Evolutionary conservation across 441 rosid genomes (phyloP).

Genomic region (Biscutella laevigata): DNA sequence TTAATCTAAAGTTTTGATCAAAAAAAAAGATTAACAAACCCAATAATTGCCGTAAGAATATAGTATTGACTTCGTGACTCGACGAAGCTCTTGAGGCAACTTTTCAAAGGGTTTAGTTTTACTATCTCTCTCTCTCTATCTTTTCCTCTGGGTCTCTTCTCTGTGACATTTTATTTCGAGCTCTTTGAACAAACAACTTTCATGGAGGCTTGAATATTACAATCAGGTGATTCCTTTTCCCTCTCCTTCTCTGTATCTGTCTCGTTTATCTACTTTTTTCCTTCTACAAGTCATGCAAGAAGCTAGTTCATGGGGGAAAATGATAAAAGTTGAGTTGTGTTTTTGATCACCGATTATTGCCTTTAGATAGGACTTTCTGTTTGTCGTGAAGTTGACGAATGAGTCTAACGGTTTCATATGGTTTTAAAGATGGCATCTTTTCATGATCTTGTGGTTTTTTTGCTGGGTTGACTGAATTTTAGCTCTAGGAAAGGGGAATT

Average conservation of each 20-base stretch:
- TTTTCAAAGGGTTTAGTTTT: slow-evolving; percentile 36
- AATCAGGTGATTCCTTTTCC: slow-evolving; percentile 17
- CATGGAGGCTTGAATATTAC: slow-evolving; percentile 26
- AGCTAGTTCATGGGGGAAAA: background rate
- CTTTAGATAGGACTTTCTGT: background rate
- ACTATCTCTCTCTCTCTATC: slow-evolving; percentile 13
- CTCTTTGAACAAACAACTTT: slow-evolving; percentile 19
- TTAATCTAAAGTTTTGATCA: slow-evolving; percentile 18
- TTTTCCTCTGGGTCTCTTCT: slow-evolving; percentile 25
- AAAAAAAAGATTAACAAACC: slow-evolving; percentile 11
- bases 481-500: slow-evolving; percentile 13
- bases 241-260: background rate
- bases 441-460: slow-evolving; percentile 8
- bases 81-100: slow-evolving; percentile 27
- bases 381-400: slow-evolving; percentile 5
- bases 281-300: slow-evolving; percentile 17
- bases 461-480: slow-evolving; percentile 23
- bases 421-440: slow-evolving; percentile 10
- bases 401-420: slow-evolving; percentile 5
- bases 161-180: slow-evolving; percentile 24
- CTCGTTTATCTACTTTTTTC: background rate
- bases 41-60: slow-evolving; percentile 17
- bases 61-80: slow-evolving; percentile 28
- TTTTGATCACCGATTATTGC: slow-evolving; percentile 14
- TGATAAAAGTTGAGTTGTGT: slow-evolving; percentile 12